Base-by-base conservation (phyloP, 2,329 filamentous ascomycete species). In the Fusarium neocosmosporiellum region DNA sequence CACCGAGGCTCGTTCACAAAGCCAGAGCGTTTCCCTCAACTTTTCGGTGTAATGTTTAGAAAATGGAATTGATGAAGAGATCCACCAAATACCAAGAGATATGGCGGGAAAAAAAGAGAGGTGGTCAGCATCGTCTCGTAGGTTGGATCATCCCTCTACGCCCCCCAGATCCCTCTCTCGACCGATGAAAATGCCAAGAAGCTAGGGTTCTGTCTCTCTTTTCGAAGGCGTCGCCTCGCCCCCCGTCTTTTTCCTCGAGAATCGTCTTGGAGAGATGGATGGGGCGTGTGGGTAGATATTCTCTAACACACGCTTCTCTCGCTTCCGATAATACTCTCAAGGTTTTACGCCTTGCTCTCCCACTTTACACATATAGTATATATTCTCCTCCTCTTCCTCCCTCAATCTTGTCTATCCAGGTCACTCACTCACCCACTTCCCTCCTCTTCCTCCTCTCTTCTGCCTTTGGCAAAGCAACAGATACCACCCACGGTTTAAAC, bases 211-310 rank as follows among this genome's bases (percentile, higher is more conserved):
- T n/a, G 29, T 33, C 37, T 41, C 8, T 36, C 60, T 58, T 36
- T 24, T 57, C 22, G 14, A 10, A 53, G 66, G 29, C 20, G 27
- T 20, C 39, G 31, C 39, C 29, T 22, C 18, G 31, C 34, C 29
- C n/a, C 27, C 20, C 18, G n/a, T n/a, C n/a, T n/a, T n/a, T 57
- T 63, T 48, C 62, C 54, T 64, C n/a, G 31, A 33, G 33, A 39
- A 59, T 54, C 57, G 43, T 63, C 69, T 72, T 73, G 6, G 53
- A 36, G 31, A 54, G 53, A 36, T 22, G 33, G 53, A 24, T 16
- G 66, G 48, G 71, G 71, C 18, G 70, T 68, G 67, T 6, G 46
- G 59, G 63, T 60, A 68, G 43, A 18, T 27, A 16, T n/a, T 9
- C 48, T 33, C 57, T 20, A 29, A 10, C 39, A 48, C 55, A 54